phyloP scores from a whole-genome alignment of 1,139 yeast genomes.

The Candida labiduridarum region DNA sequence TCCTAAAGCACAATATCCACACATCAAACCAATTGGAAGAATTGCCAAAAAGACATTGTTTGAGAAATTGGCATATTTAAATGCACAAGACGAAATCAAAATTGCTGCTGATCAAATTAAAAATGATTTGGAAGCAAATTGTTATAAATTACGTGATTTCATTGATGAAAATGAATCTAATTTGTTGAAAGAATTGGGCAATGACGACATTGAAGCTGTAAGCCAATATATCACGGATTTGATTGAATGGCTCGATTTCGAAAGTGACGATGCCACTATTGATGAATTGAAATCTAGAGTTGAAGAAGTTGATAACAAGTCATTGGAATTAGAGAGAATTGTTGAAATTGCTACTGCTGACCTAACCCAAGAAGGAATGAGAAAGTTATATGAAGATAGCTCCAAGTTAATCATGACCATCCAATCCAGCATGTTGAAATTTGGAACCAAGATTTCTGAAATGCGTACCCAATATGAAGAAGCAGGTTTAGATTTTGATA shows the following conservation, averaged over 20 bases:
- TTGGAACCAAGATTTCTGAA: slow-evolving; percentile 46
- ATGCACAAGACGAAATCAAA: slow-evolving; percentile 49
- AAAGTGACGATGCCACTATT: slow-evolving; percentile 56
- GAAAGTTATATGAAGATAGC: slow-evolving; percentile 44
- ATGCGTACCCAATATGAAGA: slow-evolving; percentile 44
- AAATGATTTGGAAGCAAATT: slow-evolving; percentile 58
- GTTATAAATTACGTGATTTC: slow-evolving; percentile 58
- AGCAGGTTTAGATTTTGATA: slow-evolving; percentile 50
- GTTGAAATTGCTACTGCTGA: slow-evolving; percentile 34
- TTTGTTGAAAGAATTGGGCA: slow-evolving; percentile 36
- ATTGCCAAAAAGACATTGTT: slow-evolving; percentile 38
- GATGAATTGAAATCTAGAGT: slow-evolving; percentile 39
- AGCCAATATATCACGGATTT: slow-evolving; percentile 43
- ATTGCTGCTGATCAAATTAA: slow-evolving; percentile 48
- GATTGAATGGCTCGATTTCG: slow-evolving; percentile 81
- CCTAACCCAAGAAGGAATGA: slow-evolving; percentile 38
- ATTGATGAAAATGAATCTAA: slow-evolving; percentile 52
- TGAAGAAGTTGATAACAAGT: slow-evolving; percentile 22
- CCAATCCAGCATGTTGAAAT: slow-evolving; percentile 46
- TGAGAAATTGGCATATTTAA: slow-evolving; percentile 34
- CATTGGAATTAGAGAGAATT: slow-evolving; percentile 23
- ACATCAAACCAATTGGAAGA: slow-evolving; percentile 48
- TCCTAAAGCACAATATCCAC: slow-evolving; percentile 38
- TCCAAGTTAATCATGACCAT: slow-evolving; percentile 39
- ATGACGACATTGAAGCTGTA: slow-evolving; percentile 30